Conservation (phyloP, 192 early-diverging fungal species). For the Rhizophagus clarus region DNA sequence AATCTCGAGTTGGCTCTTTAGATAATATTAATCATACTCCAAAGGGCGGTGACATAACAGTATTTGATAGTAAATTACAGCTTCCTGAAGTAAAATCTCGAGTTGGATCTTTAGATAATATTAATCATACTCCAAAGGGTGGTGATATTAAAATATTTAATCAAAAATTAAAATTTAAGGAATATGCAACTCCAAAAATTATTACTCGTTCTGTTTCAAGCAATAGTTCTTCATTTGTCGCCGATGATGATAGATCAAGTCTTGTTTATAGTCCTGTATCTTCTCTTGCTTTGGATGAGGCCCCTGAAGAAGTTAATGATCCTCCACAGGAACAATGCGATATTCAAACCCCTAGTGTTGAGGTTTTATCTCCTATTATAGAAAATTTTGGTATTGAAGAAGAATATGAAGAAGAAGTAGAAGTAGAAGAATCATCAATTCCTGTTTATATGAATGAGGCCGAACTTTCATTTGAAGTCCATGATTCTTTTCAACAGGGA, state of each 20-base stretch:
- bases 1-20: conserved; percentile 46
- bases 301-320: background rate
- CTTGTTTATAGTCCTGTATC: conserved; percentile 19
- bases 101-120: conserved; percentile 47
- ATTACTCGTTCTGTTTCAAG: background rate
- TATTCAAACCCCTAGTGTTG: background rate
- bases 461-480: background rate
- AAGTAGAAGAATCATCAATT: background rate
- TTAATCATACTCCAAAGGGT: conserved; percentile 46
- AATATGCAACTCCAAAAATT: background rate
- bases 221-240: background rate
- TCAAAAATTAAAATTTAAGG: background rate
- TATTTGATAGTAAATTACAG: conserved; percentile 17
- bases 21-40: conserved; percentile 49
- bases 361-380: background rate
- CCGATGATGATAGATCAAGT: background rate
- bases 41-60: conserved; percentile 29
- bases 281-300: conserved; percentile 13
- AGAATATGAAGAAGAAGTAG: background rate
- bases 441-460: background rate
- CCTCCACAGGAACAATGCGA: background rate
- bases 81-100: conserved; percentile 35
- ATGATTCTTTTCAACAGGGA: background rate
- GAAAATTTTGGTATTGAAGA: background rate
- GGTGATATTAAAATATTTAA: conserved; percentile 1